Evolutionary conservation across 176 grass and related monocot species (phyloP).

Genomic region (Oryza officinalis): DNA sequence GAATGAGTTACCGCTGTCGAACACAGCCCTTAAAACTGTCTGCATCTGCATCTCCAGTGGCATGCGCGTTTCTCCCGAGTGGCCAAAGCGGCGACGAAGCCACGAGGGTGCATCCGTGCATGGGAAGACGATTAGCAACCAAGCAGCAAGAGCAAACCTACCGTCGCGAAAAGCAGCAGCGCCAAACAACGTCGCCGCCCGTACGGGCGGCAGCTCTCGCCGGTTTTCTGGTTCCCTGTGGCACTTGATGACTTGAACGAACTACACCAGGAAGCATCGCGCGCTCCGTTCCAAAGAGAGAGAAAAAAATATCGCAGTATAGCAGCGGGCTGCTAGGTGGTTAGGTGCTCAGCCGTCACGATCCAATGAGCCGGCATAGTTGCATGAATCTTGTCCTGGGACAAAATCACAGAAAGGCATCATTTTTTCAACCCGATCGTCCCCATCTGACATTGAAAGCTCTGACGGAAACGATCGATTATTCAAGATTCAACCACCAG

Average conservation of each 20-base stretch:
- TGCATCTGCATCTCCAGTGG: too few species aligned
- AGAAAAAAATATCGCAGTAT: not conserved
- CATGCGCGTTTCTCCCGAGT: not conserved
- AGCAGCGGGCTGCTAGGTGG: too few species aligned
- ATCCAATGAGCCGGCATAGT: not conserved
- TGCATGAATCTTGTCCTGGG: not conserved
- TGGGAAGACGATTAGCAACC: not conserved
- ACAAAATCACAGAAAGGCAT: not conserved
- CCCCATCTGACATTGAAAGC: too few species aligned
- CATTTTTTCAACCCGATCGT: not conserved
- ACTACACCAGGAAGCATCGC: not conserved
- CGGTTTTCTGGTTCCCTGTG: not conserved
- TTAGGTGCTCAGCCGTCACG: not conserved
- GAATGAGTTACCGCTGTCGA: too few species aligned
- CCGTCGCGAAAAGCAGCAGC: not conserved
- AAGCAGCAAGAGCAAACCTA: not conserved
- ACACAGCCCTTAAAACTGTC: too few species aligned
- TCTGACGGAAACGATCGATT: not conserved
- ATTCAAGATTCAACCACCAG: not conserved
- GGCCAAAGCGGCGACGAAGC: not conserved
- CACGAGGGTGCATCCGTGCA: not conserved
- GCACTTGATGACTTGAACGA: too few species aligned
- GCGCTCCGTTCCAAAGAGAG: not conserved
- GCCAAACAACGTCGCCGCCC: not conserved
- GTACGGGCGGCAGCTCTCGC: not conserved